Conservation (phyloP, 2,329 filamentous ascomycete genomes). For the Bimuria novae-zelandiae region DNA sequence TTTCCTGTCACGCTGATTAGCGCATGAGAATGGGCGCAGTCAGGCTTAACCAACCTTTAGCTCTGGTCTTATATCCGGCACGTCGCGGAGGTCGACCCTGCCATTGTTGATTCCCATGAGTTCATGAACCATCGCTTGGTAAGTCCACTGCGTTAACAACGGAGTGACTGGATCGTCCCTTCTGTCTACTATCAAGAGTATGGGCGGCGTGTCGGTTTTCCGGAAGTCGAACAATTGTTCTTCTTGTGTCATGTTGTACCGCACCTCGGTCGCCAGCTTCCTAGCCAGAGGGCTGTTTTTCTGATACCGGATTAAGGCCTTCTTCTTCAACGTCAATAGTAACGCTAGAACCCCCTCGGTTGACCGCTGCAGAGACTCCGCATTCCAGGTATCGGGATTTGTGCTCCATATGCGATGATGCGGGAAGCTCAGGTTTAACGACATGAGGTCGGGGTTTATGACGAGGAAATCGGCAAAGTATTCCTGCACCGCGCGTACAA, state of each 20-base stretch:
- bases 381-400: conserved; percentile 85
- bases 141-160: conserved; percentile 95
- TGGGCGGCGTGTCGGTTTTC: conserved; percentile 90
- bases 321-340: conserved; percentile 91
- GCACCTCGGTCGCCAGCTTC: conserved; percentile 89
- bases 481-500: conserved; percentile 91
- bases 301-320: conserved; percentile 89
- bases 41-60: conserved; percentile 58
- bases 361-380: conserved; percentile 81
- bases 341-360: conserved; percentile 86
- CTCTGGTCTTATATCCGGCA: conserved; percentile 83
- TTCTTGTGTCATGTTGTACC: conserved; percentile 92
- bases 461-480: conserved; percentile 96
- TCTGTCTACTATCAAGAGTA: conserved; percentile 86
- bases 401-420: conserved; percentile 79
- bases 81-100: conserved; percentile 83
- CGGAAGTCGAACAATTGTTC: conserved; percentile 96
- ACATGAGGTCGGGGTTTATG: conserved; percentile 92
- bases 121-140: conserved; percentile 99
- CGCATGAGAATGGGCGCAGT: no score
- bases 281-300: conserved; percentile 88
- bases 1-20: conserved; percentile 60
- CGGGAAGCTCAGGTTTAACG: conserved; percentile 73
- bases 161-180: conserved; percentile 95
- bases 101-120: conserved; percentile 92